These are phyloP conservation scores for Rhynchospora breviuscula DNA, from an alignment of 176 grass and related monocot genomes.

Conservation along the genomic window DNA sequence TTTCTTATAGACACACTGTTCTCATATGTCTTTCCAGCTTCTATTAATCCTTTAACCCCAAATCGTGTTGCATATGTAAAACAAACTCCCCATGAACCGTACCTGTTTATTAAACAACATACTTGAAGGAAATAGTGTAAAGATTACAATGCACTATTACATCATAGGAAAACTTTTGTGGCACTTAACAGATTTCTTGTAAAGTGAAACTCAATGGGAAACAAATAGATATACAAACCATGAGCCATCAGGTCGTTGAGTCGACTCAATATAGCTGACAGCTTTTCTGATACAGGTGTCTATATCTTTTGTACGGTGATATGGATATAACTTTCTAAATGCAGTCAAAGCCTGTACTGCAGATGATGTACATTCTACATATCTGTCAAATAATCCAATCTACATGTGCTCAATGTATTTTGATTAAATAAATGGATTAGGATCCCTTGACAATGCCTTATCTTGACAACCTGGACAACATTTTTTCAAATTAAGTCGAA, in stretches of 20 bases:
- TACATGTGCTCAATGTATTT: slow-evolving; percentile 6
- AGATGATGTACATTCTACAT: slow-evolving; percentile 50
- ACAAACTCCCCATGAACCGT: slow-evolving; percentile 43
- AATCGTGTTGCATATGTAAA: slow-evolving; percentile 55
- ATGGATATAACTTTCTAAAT: slow-evolving; percentile 37
- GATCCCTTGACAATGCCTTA: neutral
- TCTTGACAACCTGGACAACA: neutral
- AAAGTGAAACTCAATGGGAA: neutral
- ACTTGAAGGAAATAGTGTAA: no score
- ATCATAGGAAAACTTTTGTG: no score
- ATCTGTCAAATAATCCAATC: slow-evolving; percentile 23
- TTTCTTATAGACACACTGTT: slow-evolving; percentile 33
- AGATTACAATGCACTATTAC: no score
- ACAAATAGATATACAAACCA: slow-evolving; percentile 31
- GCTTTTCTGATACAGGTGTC: slow-evolving; percentile 30
- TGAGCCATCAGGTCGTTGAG: slow-evolving; percentile 41
- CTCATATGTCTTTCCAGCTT: slow-evolving; percentile 35
- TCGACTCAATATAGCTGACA: slow-evolving; percentile 33
- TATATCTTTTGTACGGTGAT: slow-evolving; percentile 41
- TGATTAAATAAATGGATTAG: slow-evolving; percentile 15
- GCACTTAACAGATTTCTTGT: no score
- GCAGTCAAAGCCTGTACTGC: slow-evolving; percentile 32
- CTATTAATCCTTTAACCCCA: slow-evolving; percentile 31
- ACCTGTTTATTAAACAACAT: slow-evolving; percentile 24
- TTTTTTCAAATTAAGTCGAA: no score